Evolutionary conservation across 2,329 filamentous ascomycete species (phyloP).

Genomic region (Xylaria sp.): DNA sequence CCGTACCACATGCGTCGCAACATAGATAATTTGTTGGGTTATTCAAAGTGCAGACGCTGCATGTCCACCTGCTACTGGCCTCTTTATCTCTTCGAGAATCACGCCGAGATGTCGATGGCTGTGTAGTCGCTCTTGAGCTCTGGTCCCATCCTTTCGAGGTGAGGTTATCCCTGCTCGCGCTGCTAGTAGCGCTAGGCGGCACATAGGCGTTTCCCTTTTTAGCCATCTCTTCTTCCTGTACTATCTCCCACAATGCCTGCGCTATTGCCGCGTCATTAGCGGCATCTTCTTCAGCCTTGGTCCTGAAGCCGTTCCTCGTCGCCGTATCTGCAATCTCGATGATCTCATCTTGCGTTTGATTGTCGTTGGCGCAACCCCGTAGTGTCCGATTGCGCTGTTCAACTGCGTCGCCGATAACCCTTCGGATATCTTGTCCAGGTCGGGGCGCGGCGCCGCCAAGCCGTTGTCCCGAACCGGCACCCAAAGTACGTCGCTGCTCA

Average conservation of each 20-base stretch:
- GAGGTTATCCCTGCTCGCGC: neutral
- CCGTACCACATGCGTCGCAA: constrained; percentile 66
- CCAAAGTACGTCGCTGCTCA: constrained; percentile 71
- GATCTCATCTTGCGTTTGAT: constrained; percentile 72
- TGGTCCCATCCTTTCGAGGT: constrained; percentile 53
- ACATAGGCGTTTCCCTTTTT: constrained; percentile 67
- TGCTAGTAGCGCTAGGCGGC: constrained; percentile 54
- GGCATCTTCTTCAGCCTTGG: constrained; percentile 86
- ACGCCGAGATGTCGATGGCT: constrained; percentile 24
- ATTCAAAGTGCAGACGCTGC: constrained; percentile 65
- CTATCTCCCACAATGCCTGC: constrained; percentile 84
- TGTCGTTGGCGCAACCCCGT: constrained; percentile 79
- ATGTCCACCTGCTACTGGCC: constrained; percentile 58
- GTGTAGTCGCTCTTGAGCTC: constrained; percentile 54
- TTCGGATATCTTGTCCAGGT: constrained; percentile 74
- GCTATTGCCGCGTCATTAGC: constrained; percentile 89
- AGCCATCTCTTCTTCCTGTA: constrained; percentile 77
- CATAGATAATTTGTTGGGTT: constrained; percentile 62
- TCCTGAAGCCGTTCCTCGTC: constrained; percentile 78
- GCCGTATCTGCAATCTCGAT: constrained; percentile 71
- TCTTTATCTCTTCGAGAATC: constrained; percentile 17
- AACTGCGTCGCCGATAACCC: constrained; percentile 76
- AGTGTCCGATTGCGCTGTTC: constrained; percentile 73
- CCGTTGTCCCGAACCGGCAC: constrained; percentile 72
- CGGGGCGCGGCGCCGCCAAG: constrained; percentile 70